These are phyloP conservation scores for Sordaria brevicollis DNA, from an alignment of 495 filamentous ascomycete species.

Conservation along the genomic window DNA sequence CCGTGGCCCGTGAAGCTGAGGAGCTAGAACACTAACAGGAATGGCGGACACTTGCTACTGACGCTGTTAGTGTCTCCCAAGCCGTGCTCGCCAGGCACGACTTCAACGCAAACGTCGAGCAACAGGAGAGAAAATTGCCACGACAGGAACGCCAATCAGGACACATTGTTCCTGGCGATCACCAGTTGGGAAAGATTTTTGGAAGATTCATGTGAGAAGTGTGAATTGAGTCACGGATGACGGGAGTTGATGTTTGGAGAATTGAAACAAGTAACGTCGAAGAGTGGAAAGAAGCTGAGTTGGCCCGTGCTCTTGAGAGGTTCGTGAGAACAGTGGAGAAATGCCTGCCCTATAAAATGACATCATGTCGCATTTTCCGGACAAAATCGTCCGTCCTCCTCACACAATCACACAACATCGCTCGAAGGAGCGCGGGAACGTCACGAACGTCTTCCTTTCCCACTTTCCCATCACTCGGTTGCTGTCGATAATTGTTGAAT, in stretches of 20 bases:
- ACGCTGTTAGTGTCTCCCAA: neutral
- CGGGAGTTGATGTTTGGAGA: neutral
- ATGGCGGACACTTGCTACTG: neutral
- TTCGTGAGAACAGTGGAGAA: neutral
- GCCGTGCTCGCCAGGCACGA: neutral
- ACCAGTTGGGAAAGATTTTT: too few species aligned
- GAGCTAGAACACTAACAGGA: too few species aligned
- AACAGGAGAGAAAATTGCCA: neutral
- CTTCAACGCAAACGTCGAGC: neutral
- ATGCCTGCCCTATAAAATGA: neutral
- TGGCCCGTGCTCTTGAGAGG: neutral
- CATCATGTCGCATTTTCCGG: neutral
- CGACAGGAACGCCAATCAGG: neutral
- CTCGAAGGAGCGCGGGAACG: neutral
- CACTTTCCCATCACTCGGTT: too few species aligned
- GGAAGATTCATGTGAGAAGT: too few species aligned
- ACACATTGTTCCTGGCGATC: neutral
- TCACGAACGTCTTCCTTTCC: neutral
- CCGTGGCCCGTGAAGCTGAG: too few species aligned
- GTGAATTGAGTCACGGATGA: too few species aligned
- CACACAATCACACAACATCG: neutral
- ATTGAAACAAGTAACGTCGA: neutral
- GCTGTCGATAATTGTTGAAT: too few species aligned
- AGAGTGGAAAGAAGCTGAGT: neutral
- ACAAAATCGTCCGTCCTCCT: neutral